Evolutionary conservation across 495 filamentous ascomycete species (phyloP), one percentile per base, ranked within the genome.

Genomic region (Neurospora sp.): DNA sequence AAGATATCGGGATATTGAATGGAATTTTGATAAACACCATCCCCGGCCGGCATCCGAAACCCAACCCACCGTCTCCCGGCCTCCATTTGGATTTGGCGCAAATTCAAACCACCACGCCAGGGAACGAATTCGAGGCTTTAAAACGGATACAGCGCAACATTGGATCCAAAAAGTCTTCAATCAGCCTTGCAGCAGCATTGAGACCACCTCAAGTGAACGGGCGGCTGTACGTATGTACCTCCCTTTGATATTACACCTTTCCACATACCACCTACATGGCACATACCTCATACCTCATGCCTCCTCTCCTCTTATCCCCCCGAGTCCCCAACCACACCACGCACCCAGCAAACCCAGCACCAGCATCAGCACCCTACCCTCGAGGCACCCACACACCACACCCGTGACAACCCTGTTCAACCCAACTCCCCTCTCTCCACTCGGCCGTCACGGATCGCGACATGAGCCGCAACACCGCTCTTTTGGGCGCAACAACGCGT

Each of bases 401-500:
- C 74, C 75, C 76, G 74, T 66, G 27, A 66, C 54, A 77, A 76
- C 74, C 76, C 76, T 78, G 78, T 73, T 72, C 73, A 71, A 75
- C 72, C 54, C 54, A 66, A 66, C 54, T 66, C 54, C 54, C 54
- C 54, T 35, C 80, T 77, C 78, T 77, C 75, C 78, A 78, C 78
- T 78, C 78, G 78, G 73, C 75, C 75, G 73, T 76, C 75, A 78
- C 77, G 73, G 74, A 75, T 73, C 79, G 79, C 77, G 79, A 80
- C 77, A 71, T n/a, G 70, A 72, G 48, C 79, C 81, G 79, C 73
- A 75, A 78, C 78, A 78, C 72, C 72, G 73, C 72, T 38, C 71
- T 62, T 62, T 62, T 59, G 70, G 39, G 39, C 74, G 74, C 76
- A 73, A 76, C 77, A 71, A 79, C 77, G 76, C 78, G 74, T 76